phyloP scores from a whole-genome alignment of 2,329 filamentous ascomycete species.

The Cladophialophora exuberans region DNA sequence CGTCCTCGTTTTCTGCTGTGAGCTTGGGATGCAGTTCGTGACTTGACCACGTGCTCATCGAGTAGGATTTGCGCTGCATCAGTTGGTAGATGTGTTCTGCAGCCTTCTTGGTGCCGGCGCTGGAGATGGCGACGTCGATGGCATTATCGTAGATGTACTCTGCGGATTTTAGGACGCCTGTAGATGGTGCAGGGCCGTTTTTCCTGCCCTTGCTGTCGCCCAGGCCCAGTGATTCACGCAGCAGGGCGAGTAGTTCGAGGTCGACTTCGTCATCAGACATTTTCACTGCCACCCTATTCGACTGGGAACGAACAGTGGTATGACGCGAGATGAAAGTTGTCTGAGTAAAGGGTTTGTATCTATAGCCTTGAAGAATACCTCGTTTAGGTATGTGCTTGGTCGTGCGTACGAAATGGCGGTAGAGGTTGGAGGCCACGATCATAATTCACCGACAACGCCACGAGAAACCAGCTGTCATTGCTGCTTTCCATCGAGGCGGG shows the following conservation, averaged over 20 bases:
- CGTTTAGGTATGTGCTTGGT: background rate
- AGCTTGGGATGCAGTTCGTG: conserved; percentile 88
- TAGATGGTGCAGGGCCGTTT: conserved; percentile 65
- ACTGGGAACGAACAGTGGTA: background rate
- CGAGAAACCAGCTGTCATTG: conserved; percentile 7
- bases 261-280: conserved; percentile 96
- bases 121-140: conserved; percentile 88
- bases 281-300: conserved; percentile 30
- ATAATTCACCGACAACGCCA: conserved; percentile 10
- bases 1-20: conserved; percentile 72
- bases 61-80: conserved; percentile 85
- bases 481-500: conserved; percentile 1
- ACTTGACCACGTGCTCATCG: conserved; percentile 80
- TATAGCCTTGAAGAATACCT: background rate
- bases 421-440: background rate
- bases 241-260: conserved; percentile 80
- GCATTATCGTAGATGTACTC: conserved; percentile 89
- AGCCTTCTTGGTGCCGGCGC: conserved; percentile 78
- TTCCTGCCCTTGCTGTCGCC: conserved; percentile 40
- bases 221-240: conserved; percentile 76
- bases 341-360: background rate
- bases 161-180: conserved; percentile 78
- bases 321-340: background rate
- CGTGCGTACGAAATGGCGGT: background rate
- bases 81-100: conserved; percentile 76